These are phyloP conservation scores for Botrytis hyacinthi DNA, from an alignment of 2,329 filamentous ascomycete genomes.

Conservation along the genomic window DNA sequence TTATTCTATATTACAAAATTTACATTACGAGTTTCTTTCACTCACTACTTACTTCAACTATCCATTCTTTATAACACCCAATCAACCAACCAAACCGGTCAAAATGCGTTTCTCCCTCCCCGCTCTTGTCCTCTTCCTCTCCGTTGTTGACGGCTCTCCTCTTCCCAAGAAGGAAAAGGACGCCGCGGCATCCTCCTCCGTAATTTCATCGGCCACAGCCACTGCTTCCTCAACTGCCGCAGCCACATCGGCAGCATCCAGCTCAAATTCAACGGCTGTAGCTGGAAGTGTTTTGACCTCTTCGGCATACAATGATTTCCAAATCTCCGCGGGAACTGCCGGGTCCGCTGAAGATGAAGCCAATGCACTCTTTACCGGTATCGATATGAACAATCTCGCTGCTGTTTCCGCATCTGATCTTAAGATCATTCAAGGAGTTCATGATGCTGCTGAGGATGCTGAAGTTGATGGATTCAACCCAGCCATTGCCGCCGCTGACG, in stretches of 20 bases:
- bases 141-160: conserved; percentile 37
- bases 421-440: conserved; percentile 50
- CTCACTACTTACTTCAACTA: not conserved
- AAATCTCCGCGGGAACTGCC: conserved; percentile 48
- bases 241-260: conserved; percentile 22
- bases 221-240: conserved; percentile 16
- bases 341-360: conserved; percentile 48
- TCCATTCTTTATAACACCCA: not conserved
- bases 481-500: conserved; percentile 49
- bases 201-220: not conserved
- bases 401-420: conserved; percentile 48
- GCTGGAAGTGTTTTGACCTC: conserved; percentile 39
- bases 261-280: conserved; percentile 21
- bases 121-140: conserved; percentile 32
- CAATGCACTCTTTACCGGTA: conserved; percentile 41
- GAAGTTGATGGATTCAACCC: conserved; percentile 54
- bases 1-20: conserved; percentile 24
- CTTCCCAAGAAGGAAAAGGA: conserved; percentile 30
- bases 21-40: conserved; percentile 20
- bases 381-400: conserved; percentile 45
- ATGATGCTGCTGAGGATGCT: conserved; percentile 52
- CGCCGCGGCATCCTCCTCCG: conserved; percentile 21
- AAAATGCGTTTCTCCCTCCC: conserved; percentile 41
- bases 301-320: conserved; percentile 46
- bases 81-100: conserved; percentile 18